Evolutionary conservation across 2,329 filamentous ascomycete genomes (phyloP).

Genomic region (Cordyceps pruinosa): DNA sequence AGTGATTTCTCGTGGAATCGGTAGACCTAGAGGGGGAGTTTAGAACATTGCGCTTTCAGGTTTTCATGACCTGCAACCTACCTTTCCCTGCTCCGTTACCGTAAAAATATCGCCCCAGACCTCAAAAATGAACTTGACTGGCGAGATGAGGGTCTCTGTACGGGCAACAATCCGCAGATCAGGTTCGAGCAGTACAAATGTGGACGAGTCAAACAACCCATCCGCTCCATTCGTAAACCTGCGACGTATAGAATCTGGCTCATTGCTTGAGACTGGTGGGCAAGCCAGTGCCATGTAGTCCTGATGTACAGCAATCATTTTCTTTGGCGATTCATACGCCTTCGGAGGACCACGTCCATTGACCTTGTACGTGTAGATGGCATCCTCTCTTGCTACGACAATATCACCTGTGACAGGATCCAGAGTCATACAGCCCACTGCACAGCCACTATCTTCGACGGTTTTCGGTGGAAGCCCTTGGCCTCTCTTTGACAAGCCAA

Average conservation of each 20-base stretch:
- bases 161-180: constrained; percentile 86
- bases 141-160: constrained; percentile 74
- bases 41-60: background rate
- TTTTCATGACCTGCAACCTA: constrained; percentile 29
- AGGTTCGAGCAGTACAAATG: constrained; percentile 85
- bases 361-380: constrained; percentile 84
- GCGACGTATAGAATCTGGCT: constrained; percentile 56
- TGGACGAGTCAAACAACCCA: constrained; percentile 77
- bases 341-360: constrained; percentile 82
- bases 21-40: constrained; percentile 50
- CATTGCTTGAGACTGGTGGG: constrained; percentile 55
- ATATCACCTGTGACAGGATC: constrained; percentile 76
- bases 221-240: constrained; percentile 70
- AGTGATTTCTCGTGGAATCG: constrained; percentile 87
- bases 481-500: constrained; percentile 80
- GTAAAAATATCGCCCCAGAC: constrained; percentile 91
- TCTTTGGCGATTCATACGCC: constrained; percentile 88
- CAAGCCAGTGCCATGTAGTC: constrained; percentile 86
- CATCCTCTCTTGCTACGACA: constrained; percentile 89
- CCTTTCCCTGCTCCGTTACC: constrained; percentile 88
- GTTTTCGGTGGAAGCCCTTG: constrained; percentile 84
- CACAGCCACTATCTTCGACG: constrained; percentile 84
- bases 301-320: constrained; percentile 66
- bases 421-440: constrained; percentile 88
- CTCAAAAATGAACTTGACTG: constrained; percentile 71